Percentiles rank a stretch among this genome's conserved stretches.
Conservation (phyloP, 805 yeast genomes). For the Candida pini region DNA sequence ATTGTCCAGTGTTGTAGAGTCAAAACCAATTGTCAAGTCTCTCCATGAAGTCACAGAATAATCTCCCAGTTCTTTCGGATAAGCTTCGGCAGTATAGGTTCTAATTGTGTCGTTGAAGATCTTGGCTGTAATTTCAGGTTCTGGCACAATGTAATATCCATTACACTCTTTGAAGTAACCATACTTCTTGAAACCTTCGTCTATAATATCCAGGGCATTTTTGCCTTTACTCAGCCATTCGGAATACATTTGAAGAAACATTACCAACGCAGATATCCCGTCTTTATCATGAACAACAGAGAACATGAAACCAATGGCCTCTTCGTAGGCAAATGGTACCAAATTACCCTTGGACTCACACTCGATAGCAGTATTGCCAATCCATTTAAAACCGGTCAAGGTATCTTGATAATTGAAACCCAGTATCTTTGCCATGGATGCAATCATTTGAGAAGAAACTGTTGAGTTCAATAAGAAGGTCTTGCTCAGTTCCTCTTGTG, state of each 20-base stretch:
- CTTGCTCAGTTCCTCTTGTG: slow-evolving; percentile 24
- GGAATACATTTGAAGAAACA: slow-evolving; percentile 67
- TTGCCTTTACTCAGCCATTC: slow-evolving; percentile 38
- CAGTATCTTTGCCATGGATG: slow-evolving; percentile 55
- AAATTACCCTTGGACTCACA: slow-evolving; percentile 54
- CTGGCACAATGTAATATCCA: slow-evolving; percentile 72
- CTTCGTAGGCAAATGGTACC: slow-evolving; percentile 92
- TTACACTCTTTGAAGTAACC: slow-evolving; percentile 85
- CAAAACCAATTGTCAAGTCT: slow-evolving; percentile 80
- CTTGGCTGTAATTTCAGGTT: slow-evolving; percentile 41
- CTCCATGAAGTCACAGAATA: slow-evolving; percentile 64
- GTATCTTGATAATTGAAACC: slow-evolving; percentile 73
- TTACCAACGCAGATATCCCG: slow-evolving; percentile 75
- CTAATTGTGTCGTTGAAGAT: slow-evolving; percentile 49
- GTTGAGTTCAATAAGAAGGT: slow-evolving; percentile 76
- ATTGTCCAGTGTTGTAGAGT: slow-evolving; percentile 55
- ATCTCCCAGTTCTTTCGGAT: slow-evolving; percentile 50
- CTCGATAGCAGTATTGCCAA: slow-evolving; percentile 82
- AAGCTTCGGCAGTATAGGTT: slow-evolving; percentile 13
- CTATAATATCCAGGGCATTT: slow-evolving; percentile 45
- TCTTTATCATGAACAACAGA: slow-evolving; percentile 83
- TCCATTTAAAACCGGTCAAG: slow-evolving; percentile 95
- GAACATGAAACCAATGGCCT: slow-evolving; percentile 95
- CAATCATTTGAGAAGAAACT: slow-evolving; percentile 81
- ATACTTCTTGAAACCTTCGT: slow-evolving; percentile 52